Base-by-base conservation (phyloP, 768 basidiomycete genomes). In the Pleurotus eryngii region DNA sequence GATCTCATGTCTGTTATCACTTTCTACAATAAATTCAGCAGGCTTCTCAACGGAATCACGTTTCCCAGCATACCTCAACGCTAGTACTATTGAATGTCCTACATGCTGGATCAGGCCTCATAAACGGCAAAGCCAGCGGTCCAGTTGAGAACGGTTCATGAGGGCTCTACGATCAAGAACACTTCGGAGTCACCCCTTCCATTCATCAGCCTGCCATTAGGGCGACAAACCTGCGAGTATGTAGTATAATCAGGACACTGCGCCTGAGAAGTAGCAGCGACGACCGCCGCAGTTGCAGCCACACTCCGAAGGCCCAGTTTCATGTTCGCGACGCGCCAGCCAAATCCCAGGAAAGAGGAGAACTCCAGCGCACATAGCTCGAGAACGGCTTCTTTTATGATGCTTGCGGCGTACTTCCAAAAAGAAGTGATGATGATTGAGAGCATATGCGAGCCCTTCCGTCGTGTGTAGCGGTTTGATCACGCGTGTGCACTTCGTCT, bases 31-130 rank as follows among this genome's bases (percentile, higher is more conserved):
- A 26, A 42, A 40, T 35, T 20, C 35, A 22, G 54, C 49, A 46
- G 57, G 22, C 39, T 56, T 14, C 5, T 5, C 20, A 18, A 4
- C 7, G 14, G 35, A 4, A 35, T 35, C 2, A 4, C 30, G 11
- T 59, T 35, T 42, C 20, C 56, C 61, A 6, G 4, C 24, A 35
- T 65, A 87, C 89, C 76, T 91, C 89, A 26, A 91, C 90, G 17
- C 84, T 80, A 22, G 82, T 77, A 64, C 87, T 89, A 57, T 84
- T 87, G 72, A 90, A 92, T 0, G 90, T 90, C 46, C 90, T 79
- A 63, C 90, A 91, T 18, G 74, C 80, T 30, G 81, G 81, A 43
- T 74, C 74, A 30, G 88, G 89, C 26, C 89, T 75, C 89, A 91
- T 91, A 67, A 74, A 87, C 12, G 90, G 89, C 57, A 90, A 70